These are phyloP conservation scores for Cichorium intybus DNA, from an alignment of 140 eudicot species.

Conservation along the genomic window DNA sequence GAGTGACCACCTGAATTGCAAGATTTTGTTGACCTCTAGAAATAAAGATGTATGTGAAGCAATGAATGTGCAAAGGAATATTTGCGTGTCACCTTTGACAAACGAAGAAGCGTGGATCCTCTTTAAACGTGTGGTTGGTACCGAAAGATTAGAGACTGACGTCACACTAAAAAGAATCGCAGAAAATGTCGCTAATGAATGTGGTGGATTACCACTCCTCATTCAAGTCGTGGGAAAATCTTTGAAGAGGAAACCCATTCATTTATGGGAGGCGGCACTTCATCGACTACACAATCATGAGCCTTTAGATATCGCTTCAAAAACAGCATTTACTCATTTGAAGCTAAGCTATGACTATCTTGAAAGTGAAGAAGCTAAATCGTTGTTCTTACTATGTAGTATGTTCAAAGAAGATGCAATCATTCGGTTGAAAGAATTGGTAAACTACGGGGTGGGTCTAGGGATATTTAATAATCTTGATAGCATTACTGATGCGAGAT, in stretches of 20 bases:
- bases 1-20: constrained; percentile 9
- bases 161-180: background rate
- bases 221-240: no score
- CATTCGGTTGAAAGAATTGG: constrained; percentile 11
- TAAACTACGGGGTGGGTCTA: constrained; percentile 24
- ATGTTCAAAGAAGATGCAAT: constrained; percentile 20
- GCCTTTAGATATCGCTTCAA: background rate
- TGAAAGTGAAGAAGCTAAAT: background rate
- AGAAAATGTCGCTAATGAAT: background rate
- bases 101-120: constrained; percentile 31
- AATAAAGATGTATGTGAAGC: constrained; percentile 1
- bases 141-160: background rate
- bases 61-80: constrained; percentile 3
- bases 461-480: background rate
- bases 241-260: no score
- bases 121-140: constrained; percentile 18
- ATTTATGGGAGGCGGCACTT: no score
- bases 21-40: constrained; percentile 28
- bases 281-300: no score
- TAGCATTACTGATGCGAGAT: constrained; percentile 18
- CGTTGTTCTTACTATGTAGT: constrained; percentile 30
- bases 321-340: constrained; percentile 2
- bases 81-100: constrained; percentile 4
- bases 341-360: constrained; percentile 29
- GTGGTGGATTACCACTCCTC: background rate